These are phyloP conservation scores for Cryphonectria japonica DNA, from an alignment of 2,329 filamentous ascomycete genomes.

Conservation along the genomic window DNA sequence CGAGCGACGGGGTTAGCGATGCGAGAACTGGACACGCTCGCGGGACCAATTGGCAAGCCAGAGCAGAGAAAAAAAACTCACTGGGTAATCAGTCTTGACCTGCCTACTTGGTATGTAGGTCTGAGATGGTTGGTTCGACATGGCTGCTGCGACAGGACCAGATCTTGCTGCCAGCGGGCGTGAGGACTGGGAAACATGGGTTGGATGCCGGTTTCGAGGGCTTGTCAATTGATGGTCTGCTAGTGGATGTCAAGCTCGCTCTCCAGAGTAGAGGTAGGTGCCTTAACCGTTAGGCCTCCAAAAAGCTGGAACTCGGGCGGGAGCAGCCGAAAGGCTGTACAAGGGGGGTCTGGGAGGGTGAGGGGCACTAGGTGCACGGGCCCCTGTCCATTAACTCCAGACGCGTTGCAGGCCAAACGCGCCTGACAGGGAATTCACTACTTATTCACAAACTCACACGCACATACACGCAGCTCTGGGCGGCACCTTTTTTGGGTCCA, in stretches of 20 bases:
- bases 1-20: constrained; percentile 1
- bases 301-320: constrained; percentile 13
- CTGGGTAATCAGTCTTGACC: constrained; percentile 82
- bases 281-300: constrained; percentile 7
- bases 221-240: constrained; percentile 26
- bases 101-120: constrained; percentile 75
- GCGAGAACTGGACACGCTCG: constrained; percentile 23
- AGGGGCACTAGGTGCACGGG: constrained; percentile 11
- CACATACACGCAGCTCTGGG: background rate
- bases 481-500: background rate
- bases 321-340: constrained; percentile 11
- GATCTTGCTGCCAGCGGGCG: constrained; percentile 29
- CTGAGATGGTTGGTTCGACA: constrained; percentile 44
- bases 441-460: background rate
- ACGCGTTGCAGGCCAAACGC: constrained; percentile 21
- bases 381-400: constrained; percentile 21
- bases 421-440: background rate
- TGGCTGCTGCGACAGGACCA: constrained; percentile 35
- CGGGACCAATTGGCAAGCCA: constrained; percentile 30
- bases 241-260: constrained; percentile 22
- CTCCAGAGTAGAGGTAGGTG: background rate
- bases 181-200: constrained; percentile 7
- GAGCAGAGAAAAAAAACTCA: constrained; percentile 51
- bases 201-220: background rate
- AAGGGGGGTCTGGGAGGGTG: background rate